Percentiles rank a stretch among this genome's conserved stretches.
These are phyloP conservation scores for Schizothecium vesticola DNA, from an alignment of 495 filamentous ascomycete genomes.

Conservation along the genomic window DNA sequence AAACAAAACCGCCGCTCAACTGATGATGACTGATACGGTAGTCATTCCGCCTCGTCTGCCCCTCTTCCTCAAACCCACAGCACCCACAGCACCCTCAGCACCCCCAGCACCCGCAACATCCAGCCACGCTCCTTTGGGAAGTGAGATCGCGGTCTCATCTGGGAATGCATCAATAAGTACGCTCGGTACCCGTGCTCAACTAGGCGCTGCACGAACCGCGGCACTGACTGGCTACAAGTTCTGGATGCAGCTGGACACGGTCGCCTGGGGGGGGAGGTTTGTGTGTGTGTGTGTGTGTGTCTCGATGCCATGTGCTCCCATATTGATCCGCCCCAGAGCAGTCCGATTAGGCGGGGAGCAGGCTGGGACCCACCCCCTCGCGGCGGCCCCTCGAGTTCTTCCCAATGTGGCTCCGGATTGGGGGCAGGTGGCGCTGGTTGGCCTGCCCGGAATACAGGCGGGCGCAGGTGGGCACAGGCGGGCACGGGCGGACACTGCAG, in stretches of 20 bases:
- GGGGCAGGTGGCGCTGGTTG: not conserved
- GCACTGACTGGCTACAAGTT: not conserved
- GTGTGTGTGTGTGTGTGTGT: not conserved
- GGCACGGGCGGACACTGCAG: not conserved
- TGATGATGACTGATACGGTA: not conserved
- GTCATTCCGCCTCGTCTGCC: not conserved
- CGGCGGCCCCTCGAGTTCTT: not conserved
- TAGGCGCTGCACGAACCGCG: not conserved
- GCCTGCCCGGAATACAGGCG: not conserved
- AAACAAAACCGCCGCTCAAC: no score
- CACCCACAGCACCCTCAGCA: no score
- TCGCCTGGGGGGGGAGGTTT: not conserved
- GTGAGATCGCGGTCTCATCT: not conserved
- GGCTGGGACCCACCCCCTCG: not conserved
- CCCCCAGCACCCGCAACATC: not conserved
- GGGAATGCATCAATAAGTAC: not conserved
- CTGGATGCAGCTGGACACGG: not conserved
- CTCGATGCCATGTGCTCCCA: not conserved
- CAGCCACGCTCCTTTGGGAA: not conserved
- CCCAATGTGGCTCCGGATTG: not conserved
- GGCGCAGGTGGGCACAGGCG: not conserved
- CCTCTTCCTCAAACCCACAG: no score
- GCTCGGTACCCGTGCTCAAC: not conserved
- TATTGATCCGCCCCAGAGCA: not conserved
- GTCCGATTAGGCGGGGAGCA: not conserved